Conservation (phyloP, 2,329 filamentous ascomycete genomes). For the Xenoacremonium recifei region DNA sequence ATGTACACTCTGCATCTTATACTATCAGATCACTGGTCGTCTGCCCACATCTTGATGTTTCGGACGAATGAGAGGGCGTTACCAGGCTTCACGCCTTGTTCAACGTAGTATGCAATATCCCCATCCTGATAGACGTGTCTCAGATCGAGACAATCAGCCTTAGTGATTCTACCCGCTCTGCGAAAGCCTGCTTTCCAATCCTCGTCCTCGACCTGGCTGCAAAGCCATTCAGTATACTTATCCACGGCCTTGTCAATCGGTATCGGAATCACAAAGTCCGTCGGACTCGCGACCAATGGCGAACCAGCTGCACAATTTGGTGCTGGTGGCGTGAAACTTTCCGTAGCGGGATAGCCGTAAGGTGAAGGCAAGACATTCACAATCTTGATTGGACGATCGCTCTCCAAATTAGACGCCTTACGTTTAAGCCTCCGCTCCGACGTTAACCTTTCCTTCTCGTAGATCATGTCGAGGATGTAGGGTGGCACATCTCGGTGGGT, state of each 20-base stretch:
- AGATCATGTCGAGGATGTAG: slow-evolving; percentile 11
- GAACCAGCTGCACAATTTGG: background rate
- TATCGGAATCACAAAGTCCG: slow-evolving; percentile 5
- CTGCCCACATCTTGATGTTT: slow-evolving; percentile 2
- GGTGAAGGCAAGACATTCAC: slow-evolving; percentile 8
- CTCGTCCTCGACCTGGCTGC: slow-evolving; percentile 4
- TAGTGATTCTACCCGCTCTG: slow-evolving; percentile 7
- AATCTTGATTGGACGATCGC: slow-evolving; percentile 11
- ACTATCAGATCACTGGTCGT: background rate
- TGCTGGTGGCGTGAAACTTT: background rate
- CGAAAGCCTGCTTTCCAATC: slow-evolving; percentile 8
- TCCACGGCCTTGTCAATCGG: slow-evolving; percentile 9
- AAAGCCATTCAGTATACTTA: slow-evolving; percentile 8
- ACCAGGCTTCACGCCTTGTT: slow-evolving; percentile 4
- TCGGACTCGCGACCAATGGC: background rate
- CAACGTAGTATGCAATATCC: slow-evolving; percentile 2
- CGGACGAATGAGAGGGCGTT: slow-evolving; percentile 3
- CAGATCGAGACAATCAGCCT: slow-evolving; percentile 7
- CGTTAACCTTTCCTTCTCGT: slow-evolving; percentile 4
- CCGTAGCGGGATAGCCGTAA: slow-evolving; percentile 1
- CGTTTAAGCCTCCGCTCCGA: slow-evolving; percentile 2
- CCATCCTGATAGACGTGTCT: slow-evolving; percentile 5
- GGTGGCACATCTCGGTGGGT: background rate
- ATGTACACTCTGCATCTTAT: background rate
- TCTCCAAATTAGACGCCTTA: slow-evolving; percentile 4